These are phyloP conservation scores for Lactarius hengduanensis DNA, from an alignment of 768 basidiomycete species.

Conservation along the genomic window DNA sequence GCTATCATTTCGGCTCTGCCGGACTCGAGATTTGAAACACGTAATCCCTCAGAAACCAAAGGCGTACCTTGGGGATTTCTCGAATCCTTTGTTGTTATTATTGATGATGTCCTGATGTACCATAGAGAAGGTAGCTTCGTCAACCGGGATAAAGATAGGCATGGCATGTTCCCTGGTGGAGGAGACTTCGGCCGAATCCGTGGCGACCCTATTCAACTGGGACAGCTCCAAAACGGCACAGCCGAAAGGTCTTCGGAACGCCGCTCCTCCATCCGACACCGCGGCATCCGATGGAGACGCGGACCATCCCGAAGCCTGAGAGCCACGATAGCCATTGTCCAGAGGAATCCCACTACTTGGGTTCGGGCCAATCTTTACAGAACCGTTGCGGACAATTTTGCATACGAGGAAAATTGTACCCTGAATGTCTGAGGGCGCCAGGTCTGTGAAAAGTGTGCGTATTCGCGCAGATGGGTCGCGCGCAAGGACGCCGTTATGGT, in stretches of 20 bases:
- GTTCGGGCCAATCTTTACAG: slow-evolving; percentile 68
- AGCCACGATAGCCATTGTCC: slow-evolving; percentile 51
- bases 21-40: slow-evolving; percentile 4
- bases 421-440: slow-evolving; percentile 82
- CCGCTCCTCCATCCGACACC: slow-evolving; percentile 36
- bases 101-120: slow-evolving; percentile 94
- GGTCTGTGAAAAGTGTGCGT: slow-evolving; percentile 85
- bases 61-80: slow-evolving; percentile 74
- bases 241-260: slow-evolving; percentile 89
- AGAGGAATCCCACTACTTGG: slow-evolving; percentile 47
- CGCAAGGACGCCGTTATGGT: slow-evolving; percentile 87
- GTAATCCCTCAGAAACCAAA: not conserved
- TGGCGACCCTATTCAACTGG: slow-evolving; percentile 65
- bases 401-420: slow-evolving; percentile 89
- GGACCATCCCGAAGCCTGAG: slow-evolving; percentile 45
- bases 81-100: slow-evolving; percentile 72
- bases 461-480: slow-evolving; percentile 73
- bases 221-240: slow-evolving; percentile 89
- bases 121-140: slow-evolving; percentile 86
- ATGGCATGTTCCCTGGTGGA: slow-evolving; percentile 75
- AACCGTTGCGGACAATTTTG: slow-evolving; percentile 83
- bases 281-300: slow-evolving; percentile 11
- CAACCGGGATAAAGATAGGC: slow-evolving; percentile 82
- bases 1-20: slow-evolving; percentile 82
- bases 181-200: slow-evolving; percentile 62